Base-by-base conservation (phyloP, 805 yeast species). In the Peterozyma toletana region DNA sequence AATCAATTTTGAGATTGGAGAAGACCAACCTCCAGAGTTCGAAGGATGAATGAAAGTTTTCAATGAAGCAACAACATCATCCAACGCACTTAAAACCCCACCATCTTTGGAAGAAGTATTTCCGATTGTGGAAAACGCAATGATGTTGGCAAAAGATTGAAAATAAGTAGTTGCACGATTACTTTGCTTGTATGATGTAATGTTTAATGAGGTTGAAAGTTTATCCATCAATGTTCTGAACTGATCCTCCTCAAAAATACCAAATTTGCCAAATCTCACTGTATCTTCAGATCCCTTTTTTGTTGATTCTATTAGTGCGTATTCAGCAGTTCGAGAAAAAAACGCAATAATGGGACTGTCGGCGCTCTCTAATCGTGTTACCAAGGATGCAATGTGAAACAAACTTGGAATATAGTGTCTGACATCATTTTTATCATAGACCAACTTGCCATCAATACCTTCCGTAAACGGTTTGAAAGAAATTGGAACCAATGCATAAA, bases 11-110 rank as follows among this genome's bases (percentile, higher is more conserved):
- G 95, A 72, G 30, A 91, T 75, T 4, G 81, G 66, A 27, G 73
- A 62, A 0, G 95, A 75, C 97, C 98, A 90, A n/a, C 73, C 72
- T 0, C 96, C 98, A n/a, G 71, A 61, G 58, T 90, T 90, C 0
- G 98, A 89, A 6, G 99, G 99, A 59, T 93, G 97, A 3, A 80
- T 81, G 61, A 83, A 86, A 15, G 96, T 86, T 48, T 77, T 83
- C 5, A 89, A 67, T 0, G 95, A 78, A 43, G 79, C 78, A n/a
- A 84, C 52, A 27, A 86, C 64, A 0, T 78, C 70, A 17, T 67
- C 66, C 5, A 90, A 54, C 40, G 72, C 66, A 14, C 69, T 75
- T 51, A 83, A 57, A 17, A 80, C 68, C 5, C 80, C 79, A 15
- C 58, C 67, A 2, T 57, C 46, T 2, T 60, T 71, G 11, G 64